Base-by-base conservation (phyloP, 2,329 filamentous ascomycete species). In the Aspergillus novoparasiticus region DNA sequence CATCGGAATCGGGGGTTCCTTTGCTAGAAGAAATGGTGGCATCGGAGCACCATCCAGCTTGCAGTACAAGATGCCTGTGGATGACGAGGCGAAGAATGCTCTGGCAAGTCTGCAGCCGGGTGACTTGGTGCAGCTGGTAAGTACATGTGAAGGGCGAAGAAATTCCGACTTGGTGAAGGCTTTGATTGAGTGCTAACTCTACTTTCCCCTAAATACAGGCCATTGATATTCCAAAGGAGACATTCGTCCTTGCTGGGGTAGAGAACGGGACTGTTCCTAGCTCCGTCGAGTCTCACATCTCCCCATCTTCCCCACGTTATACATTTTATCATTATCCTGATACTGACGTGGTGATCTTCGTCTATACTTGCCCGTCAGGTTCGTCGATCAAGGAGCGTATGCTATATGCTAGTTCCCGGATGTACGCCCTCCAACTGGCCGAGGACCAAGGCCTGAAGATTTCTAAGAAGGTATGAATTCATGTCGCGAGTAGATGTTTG, bases 311-410 rank as follows among this genome's bases (percentile, higher is more conserved):
- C 66, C 87, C 87, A 14, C 79, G 86, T 60, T 89, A 88, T 72
- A 82, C 82, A 5, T 88, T 89, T 70, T 90, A 88, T 75, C 81
- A 83, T 58, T 83, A 87, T 66, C 78, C 80, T 6, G 76, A 79
- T 39, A 79, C 79, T 14, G 75, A 78, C 8, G 72, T 76, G 2
- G 80, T 88, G 14, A 75, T 89, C 26, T 90, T 89, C 75, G 84
- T 89, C 63, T 89, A 88, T 71, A 88, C 87, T 23, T 90, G 87
- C 73, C 87, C 87, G 14, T 81, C 83, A 0, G 80, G 72, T 14
- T 86, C 85, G 16, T 87, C 86, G 73, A 86, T 89, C 73, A 89
- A 87, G 76, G 86, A 89, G 74, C 81, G 87, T 60, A 89, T 90
- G 87, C 70, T 89, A 63, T 88, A 89, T 74, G 86, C 87, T 28